Conservation (phyloP, 2,329 filamentous ascomycete genomes). For the Xylariaceae sp. region DNA sequence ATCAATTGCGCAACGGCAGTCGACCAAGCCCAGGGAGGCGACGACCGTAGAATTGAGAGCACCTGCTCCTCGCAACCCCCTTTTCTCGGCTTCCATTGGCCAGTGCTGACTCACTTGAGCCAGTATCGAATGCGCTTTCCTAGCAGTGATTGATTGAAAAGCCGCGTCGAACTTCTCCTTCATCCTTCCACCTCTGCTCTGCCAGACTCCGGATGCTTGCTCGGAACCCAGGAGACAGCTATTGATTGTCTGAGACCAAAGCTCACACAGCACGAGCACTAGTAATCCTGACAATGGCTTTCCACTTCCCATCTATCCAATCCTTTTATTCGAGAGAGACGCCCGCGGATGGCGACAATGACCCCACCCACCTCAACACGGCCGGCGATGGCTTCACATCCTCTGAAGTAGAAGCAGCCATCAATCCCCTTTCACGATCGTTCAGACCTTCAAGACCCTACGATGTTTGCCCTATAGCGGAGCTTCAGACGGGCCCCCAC, state of each 20-base stretch:
- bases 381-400: constrained; percentile 51
- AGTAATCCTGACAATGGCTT: constrained; percentile 18
- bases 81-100: not conserved
- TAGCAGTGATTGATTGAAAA: not conserved
- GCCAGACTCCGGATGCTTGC: not conserved
- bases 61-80: not conserved
- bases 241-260: not conserved
- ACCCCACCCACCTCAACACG: constrained; percentile 11
- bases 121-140: not conserved
- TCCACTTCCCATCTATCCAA: constrained; percentile 33
- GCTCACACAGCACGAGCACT: not conserved
- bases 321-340: constrained; percentile 35
- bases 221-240: not conserved
- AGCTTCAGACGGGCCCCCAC: constrained; percentile 46
- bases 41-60: not conserved
- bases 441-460: constrained; percentile 45
- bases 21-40: not conserved
- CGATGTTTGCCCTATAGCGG: constrained; percentile 43
- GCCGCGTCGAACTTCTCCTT: not conserved
- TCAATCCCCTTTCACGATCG: constrained; percentile 36
- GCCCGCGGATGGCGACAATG: not conserved
- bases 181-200: not conserved
- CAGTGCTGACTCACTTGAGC: not conserved
- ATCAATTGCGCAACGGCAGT: not conserved
- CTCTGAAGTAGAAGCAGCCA: constrained; percentile 39